Base-by-base conservation (phyloP, 2,329 filamentous ascomycete species). In the Fusarium devonianum region DNA sequence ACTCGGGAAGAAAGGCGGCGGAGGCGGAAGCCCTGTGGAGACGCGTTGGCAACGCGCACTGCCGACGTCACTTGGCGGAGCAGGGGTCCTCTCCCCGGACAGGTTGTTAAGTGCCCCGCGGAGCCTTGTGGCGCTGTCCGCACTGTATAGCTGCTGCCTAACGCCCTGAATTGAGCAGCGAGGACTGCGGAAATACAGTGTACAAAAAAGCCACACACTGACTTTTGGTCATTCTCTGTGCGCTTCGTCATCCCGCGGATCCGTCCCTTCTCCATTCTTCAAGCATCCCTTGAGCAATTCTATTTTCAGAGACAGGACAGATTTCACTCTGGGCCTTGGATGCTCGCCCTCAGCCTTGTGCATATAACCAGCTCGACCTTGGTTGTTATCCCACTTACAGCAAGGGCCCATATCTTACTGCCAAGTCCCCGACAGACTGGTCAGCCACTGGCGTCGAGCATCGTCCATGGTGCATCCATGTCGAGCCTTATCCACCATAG, bases 21-120 rank as follows among this genome's bases (percentile, higher is more conserved):
- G 28, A 36, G 33, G 43, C 29, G 33, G 40, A 47, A n/a, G n/a
- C n/a, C n/a, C 41, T 56, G 50, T 61, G 58, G 58, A 49, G 58
- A 61, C 49, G 53, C 53, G 53, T 60, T 42, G 38, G 41, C n/a
- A 32, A 53, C 30, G 43, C 50, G 49, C 53, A 61, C 49, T 58
- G 58, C 58, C 58, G 58, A 61, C 58, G 58, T 60, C 58, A 61
- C 56, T 60, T 49, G 41, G 48, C 53, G 52, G 49, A 46, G 34
- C 38, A 66, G 43, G 56, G 52, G 44, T 49, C 32, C 16, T 17
- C 26, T 41, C 41, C 12, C 8, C 14, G 39, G 21, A 21, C 32
- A 26, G 19, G 13, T 28, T 11, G 22, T 13, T 14, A 29, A 54
- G 33, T 50, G 26, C 17, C 14, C 56, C 43, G 43, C 30, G 39